These are phyloP conservation scores for Litsea cubeba DNA, from an alignment of 164 flowering plant species.

Conservation along the genomic window DNA sequence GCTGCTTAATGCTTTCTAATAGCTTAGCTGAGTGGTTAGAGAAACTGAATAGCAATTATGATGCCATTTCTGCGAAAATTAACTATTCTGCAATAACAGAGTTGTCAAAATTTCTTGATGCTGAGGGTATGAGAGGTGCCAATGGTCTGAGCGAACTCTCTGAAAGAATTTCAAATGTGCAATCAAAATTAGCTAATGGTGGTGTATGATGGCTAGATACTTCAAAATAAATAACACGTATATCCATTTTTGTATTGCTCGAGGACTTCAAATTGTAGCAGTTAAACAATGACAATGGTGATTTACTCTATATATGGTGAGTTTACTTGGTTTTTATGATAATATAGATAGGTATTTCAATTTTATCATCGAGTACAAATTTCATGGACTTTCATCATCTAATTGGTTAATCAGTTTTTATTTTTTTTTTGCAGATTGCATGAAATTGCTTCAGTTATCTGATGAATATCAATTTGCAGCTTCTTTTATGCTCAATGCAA, in stretches of 20 bases:
- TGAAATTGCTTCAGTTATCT: neutral
- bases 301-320: neutral
- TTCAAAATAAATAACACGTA: neutral
- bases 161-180: slow-evolving; percentile 15
- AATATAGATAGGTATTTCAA: neutral
- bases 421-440: neutral
- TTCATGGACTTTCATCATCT: neutral
- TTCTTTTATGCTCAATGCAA: neutral
- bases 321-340: neutral
- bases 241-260: neutral
- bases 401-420: neutral
- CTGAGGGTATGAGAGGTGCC: slow-evolving; percentile 13
- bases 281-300: slow-evolving; percentile 3
- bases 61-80: slow-evolving; percentile 12
- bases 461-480: neutral
- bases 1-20: slow-evolving; percentile 30
- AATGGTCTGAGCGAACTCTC: slow-evolving; percentile 12
- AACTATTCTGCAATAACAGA: slow-evolving; percentile 26
- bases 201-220: neutral
- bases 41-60: slow-evolving; percentile 19
- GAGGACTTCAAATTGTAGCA: slow-evolving; percentile 2
- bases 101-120: slow-evolving; percentile 30
- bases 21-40: slow-evolving; percentile 34
- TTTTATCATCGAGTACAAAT: neutral
- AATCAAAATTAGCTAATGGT: slow-evolving; percentile 12